Conservation (phyloP, 2,329 filamentous ascomycete genomes). For the Fusarium chaquense region DNA sequence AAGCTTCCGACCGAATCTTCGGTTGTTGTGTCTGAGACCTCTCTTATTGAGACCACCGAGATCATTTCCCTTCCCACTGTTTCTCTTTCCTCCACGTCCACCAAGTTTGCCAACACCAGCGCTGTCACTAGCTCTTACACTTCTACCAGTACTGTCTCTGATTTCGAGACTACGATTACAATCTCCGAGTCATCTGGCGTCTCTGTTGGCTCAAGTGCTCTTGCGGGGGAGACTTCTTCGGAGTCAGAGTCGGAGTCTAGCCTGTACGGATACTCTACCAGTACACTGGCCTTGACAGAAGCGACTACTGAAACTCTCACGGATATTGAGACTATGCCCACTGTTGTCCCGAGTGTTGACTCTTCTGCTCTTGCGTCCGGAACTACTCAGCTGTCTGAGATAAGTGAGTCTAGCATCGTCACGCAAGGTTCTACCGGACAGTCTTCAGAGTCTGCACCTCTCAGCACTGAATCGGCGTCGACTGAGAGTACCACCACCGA, state of each 20-base stretch:
- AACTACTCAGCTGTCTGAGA: conserved; percentile 10
- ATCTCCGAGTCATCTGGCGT: conserved; percentile 2
- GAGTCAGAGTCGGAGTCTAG: conserved; percentile 1
- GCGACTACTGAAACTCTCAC: conserved; percentile 15
- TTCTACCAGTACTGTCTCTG: not conserved
- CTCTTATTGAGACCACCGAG: conserved; percentile 5
- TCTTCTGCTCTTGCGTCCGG: conserved; percentile 35
- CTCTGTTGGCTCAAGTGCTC: conserved; percentile 24
- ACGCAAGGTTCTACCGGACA: not conserved
- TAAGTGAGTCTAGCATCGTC: not conserved
- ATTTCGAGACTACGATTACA: not conserved
- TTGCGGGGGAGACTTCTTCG: conserved; percentile 20
- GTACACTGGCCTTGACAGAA: not conserved
- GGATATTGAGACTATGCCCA: conserved; percentile 43
- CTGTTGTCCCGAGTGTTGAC: conserved; percentile 21
- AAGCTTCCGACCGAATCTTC: conserved; percentile 23
- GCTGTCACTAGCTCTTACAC: conserved; percentile 3
- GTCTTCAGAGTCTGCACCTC: not conserved
- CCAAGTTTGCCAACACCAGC: conserved; percentile 20
- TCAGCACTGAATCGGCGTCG: not conserved
- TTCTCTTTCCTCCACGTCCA: conserved; percentile 8
- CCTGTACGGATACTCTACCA: conserved; percentile 37
- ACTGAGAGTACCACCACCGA: conserved; percentile 5
- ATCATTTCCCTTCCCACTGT: conserved; percentile 21
- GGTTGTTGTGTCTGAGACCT: conserved; percentile 6